Evolutionary conservation across 345 rosid genomes (phyloP).

Genomic region (Luvunga scandens): DNA sequence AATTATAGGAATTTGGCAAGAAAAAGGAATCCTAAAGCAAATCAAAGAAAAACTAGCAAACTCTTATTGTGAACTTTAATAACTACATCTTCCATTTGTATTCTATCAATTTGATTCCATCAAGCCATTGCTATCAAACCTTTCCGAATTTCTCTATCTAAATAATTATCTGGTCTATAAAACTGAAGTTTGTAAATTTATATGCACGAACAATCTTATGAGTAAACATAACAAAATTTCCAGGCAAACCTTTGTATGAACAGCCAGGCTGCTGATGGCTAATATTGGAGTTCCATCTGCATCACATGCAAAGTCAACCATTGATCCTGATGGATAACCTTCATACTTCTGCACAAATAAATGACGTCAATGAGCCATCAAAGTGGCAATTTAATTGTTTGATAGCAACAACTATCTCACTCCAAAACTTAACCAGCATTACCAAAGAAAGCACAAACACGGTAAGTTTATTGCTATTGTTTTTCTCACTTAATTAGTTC

Average conservation of each 20-base stretch:
- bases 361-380: constrained; percentile 1
- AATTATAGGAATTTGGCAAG: neutral
- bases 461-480: neutral
- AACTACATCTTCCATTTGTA: neutral
- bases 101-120: neutral
- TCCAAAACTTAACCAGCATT: neutral
- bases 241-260: constrained; percentile 69
- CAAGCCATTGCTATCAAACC: neutral
- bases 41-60: neutral
- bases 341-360: constrained; percentile 53
- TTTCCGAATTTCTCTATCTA: neutral
- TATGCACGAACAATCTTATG: neutral
- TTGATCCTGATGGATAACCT: constrained; percentile 89
- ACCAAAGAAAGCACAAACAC: neutral
- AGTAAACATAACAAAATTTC: constrained; percentile 1
- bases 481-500: neutral
- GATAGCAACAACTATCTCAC: neutral
- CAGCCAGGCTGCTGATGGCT: constrained; percentile 83
- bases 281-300: constrained; percentile 79
- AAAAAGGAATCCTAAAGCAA: neutral
- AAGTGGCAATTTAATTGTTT: no score
- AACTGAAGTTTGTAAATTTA: neutral
- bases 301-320: constrained; percentile 93
- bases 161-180: neutral
- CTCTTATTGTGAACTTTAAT: no score